phyloP scores from a whole-genome alignment of 495 filamentous ascomycete genomes.

The Melanomma pulvis-pyrius region DNA sequence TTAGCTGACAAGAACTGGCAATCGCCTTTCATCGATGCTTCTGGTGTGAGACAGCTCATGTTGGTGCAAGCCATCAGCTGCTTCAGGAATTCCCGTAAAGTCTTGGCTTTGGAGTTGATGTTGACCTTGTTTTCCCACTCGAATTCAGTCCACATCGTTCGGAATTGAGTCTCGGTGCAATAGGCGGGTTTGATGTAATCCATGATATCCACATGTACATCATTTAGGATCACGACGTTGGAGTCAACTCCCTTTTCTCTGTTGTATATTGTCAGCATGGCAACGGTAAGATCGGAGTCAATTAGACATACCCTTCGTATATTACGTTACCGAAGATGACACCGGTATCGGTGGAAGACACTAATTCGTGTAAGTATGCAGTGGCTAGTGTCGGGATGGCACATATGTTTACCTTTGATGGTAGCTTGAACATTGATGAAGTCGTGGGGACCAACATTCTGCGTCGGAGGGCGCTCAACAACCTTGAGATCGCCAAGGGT shows the following conservation, averaged over 20 bases:
- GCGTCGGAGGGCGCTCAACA: conserved; percentile 91
- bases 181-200: conserved; percentile 98
- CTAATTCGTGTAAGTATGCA: conserved; percentile 43
- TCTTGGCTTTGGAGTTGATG: conserved; percentile 96
- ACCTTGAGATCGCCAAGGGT: conserved; percentile 98
- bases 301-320: conserved; percentile 69
- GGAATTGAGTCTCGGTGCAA: conserved; percentile 97
- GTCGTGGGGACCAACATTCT: conserved; percentile 91
- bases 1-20: conserved; percentile 98
- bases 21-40: conserved; percentile 94
- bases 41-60: conserved; percentile 97
- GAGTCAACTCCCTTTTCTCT: conserved; percentile 85
- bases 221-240: conserved; percentile 97
- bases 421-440: conserved; percentile 98
- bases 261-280: not conserved
- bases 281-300: not conserved
- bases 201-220: conserved; percentile 99
- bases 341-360: conserved; percentile 96
- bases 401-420: conserved; percentile 65
- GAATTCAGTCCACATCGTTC: conserved; percentile 99
- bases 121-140: conserved; percentile 99
- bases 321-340: conserved; percentile 99
- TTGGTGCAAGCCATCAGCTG: conserved; percentile 97
- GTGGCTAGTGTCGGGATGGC: not conserved
- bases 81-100: conserved; percentile 86